Evolutionary conservation across 345 rosid genomes (phyloP), one percentile per base, ranked within the genome.

Genomic region (Moringa oleifera): DNA sequence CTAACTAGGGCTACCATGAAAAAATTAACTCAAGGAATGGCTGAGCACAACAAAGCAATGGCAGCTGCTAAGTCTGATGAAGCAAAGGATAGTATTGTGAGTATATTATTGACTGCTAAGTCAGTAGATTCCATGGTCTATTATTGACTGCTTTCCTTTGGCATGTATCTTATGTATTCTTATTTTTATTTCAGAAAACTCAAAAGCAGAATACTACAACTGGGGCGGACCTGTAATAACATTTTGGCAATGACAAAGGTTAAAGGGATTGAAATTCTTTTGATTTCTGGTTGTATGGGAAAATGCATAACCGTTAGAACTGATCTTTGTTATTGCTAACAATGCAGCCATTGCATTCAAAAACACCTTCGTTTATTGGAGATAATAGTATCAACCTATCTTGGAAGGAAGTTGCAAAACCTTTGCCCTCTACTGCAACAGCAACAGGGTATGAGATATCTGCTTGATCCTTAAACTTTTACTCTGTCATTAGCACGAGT

Each of bases 211-310:
- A 85, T 59, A 73, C 95, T 47, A 91, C 96, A 67, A 84, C 84
- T 63, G 97, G 95, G 62, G 77, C 79, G 95, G 57, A 91, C 96
- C 49, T 95, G 97, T 77, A 91, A 91, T 77, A 91, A 95, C 80
- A 92, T 89, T 69, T 77, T 92, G 74, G 85, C 97, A 46, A 87
- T 92, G 98, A 80, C 97, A 68, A 95, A 91, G 99, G 99, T 95
- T 67, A n/a, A n/a, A 21, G 25, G 36, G 52, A 64, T 0, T 61
- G 49, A 31, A 21, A 45, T 20, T 47, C 28, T 20, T 20, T n/a
- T 17, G 28, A 11, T 57, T n/a, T n/a, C n/a, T n/a, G 58, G 54
- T 23, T 57, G 20, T 24, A 24, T 51, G 31, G 47, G 31, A 23
- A 33, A 33, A 25, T 53, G 61, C 52, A 21, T 51, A 41, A 41